These are phyloP conservation scores for Alternaria sp. DNA, from an alignment of 2,329 filamentous ascomycete species.

Conservation along the genomic window DNA sequence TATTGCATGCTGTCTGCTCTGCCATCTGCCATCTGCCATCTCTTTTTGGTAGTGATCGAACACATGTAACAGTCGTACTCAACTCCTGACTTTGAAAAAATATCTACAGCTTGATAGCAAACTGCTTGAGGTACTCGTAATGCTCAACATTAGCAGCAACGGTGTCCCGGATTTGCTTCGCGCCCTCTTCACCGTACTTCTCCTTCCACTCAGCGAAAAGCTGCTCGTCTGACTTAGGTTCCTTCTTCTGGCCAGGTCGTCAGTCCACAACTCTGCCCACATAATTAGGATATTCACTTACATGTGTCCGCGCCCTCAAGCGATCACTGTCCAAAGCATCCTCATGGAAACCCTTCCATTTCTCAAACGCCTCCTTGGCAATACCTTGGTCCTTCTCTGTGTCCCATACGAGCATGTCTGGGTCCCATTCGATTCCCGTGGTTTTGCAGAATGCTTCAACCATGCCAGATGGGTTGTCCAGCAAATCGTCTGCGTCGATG, in stretches of 20 bases:
- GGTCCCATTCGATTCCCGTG: slow-evolving; percentile 78
- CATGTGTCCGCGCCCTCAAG: slow-evolving; percentile 73
- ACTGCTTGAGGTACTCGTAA: slow-evolving; percentile 85
- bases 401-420: slow-evolving; percentile 86
- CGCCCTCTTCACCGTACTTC: slow-evolving; percentile 77
- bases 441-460: slow-evolving; percentile 83
- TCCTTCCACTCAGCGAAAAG: slow-evolving; percentile 76
- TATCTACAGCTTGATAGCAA: slow-evolving; percentile 65
- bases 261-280: background rate
- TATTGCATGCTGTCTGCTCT: background rate
- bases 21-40: background rate
- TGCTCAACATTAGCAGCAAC: slow-evolving; percentile 76
- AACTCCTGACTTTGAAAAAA: too few relatives aligned
- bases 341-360: slow-evolving; percentile 97
- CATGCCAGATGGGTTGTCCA: slow-evolving; percentile 81
- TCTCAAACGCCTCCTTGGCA: slow-evolving; percentile 83
- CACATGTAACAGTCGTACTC: background rate
- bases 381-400: slow-evolving; percentile 73
- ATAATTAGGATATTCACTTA: slow-evolving; percentile 47
- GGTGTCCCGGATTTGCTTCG: slow-evolving; percentile 73
- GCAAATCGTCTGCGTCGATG: slow-evolving; percentile 91
- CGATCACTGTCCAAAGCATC: slow-evolving; percentile 87
- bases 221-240: slow-evolving; percentile 69
- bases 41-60: background rate
- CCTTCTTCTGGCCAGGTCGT: slow-evolving; percentile 60